phyloP scores from a whole-genome alignment of 768 basidiomycete species.

The Lactarius tabidus region DNA sequence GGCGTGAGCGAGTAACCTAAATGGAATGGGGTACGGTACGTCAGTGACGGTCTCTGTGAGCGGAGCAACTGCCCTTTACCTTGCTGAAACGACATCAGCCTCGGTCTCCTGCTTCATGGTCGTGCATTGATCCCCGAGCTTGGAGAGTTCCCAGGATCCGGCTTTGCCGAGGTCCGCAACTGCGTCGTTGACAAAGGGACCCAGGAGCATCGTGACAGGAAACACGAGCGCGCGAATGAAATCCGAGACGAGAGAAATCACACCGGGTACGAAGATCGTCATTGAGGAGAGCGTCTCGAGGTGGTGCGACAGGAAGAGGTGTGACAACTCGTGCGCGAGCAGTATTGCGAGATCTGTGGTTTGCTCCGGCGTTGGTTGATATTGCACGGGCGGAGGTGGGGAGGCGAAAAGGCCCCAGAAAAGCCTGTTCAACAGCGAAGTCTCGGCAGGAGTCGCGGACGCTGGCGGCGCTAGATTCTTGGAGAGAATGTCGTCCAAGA shows the following conservation, averaged over 20 bases:
- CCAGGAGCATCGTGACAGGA: conserved; percentile 86
- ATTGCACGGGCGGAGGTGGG: conserved; percentile 30
- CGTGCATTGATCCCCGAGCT: conserved; percentile 71
- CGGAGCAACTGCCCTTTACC: conserved; percentile 41
- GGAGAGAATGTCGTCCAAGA: conserved; percentile 80
- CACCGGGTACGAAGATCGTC: conserved; percentile 76
- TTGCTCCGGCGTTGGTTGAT: conserved; percentile 66
- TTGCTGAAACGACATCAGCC: conserved; percentile 83
- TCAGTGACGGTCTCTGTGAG: conserved; percentile 13
- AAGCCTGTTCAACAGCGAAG: conserved; percentile 46
- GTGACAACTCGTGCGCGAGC: conserved; percentile 90
- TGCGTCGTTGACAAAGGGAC: conserved; percentile 94
- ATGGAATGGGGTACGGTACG: neutral
- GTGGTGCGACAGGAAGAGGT: conserved; percentile 87
- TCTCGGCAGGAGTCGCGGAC: conserved; percentile 25
- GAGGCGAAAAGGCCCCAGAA: conserved; percentile 44
- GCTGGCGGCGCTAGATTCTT: conserved; percentile 36
- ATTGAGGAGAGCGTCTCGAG: conserved; percentile 86
- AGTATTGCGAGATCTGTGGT: conserved; percentile 86
- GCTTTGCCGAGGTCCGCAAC: conserved; percentile 76
- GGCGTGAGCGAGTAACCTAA: conserved; percentile 84
- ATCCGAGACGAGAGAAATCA: conserved; percentile 74
- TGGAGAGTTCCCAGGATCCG: conserved; percentile 69
- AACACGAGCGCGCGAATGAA: conserved; percentile 74
- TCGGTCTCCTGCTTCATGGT: conserved; percentile 85